Evolutionary conservation across 805 yeast genomes (phyloP).

Genomic region (Blastobotrys robertii): DNA sequence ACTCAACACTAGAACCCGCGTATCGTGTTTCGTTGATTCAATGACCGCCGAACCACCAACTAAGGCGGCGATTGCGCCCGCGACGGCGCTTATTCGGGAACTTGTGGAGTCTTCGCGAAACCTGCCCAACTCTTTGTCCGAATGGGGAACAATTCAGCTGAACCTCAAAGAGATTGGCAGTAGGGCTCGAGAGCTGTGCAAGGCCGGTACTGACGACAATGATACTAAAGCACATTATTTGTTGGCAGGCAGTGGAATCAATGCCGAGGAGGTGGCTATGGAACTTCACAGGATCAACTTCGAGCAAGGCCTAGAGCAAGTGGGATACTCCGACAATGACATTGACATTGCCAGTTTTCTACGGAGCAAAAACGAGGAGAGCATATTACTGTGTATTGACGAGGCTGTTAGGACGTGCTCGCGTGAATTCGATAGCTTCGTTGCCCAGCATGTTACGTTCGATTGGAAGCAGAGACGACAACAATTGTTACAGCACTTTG

Average conservation of each 20-base stretch:
- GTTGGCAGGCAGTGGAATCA: slow-evolving; percentile 79
- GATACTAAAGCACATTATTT: slow-evolving; percentile 58
- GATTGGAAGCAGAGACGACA: slow-evolving; percentile 81
- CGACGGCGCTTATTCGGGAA: slow-evolving; percentile 45
- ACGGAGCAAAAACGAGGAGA: slow-evolving; percentile 68
- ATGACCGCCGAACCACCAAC: background rate
- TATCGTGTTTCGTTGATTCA: no score
- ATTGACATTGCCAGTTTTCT: slow-evolving; percentile 42
- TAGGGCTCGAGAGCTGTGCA: slow-evolving; percentile 51
- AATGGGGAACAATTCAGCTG: slow-evolving; percentile 70
- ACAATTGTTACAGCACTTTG: slow-evolving; percentile 63
- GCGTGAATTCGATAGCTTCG: slow-evolving; percentile 69
- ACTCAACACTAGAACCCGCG: no score
- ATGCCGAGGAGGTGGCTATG: slow-evolving; percentile 70
- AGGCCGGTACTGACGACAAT: slow-evolving; percentile 37
- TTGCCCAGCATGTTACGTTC: slow-evolving; percentile 58
- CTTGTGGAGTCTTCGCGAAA: slow-evolving; percentile 67
- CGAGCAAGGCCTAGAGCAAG: slow-evolving; percentile 23
- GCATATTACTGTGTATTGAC: slow-evolving; percentile 72
- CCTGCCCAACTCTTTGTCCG: slow-evolving; percentile 55
- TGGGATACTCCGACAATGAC: slow-evolving; percentile 10
- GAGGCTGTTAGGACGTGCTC: slow-evolving; percentile 65
- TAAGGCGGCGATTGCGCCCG: slow-evolving; percentile 14
- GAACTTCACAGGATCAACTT: slow-evolving; percentile 35
- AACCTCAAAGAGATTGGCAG: slow-evolving; percentile 71